Evolutionary conservation across 768 basidiomycete species (phyloP), one percentile per base, ranked within the genome.

Genomic region (Leccinum olivaceopallidum): DNA sequence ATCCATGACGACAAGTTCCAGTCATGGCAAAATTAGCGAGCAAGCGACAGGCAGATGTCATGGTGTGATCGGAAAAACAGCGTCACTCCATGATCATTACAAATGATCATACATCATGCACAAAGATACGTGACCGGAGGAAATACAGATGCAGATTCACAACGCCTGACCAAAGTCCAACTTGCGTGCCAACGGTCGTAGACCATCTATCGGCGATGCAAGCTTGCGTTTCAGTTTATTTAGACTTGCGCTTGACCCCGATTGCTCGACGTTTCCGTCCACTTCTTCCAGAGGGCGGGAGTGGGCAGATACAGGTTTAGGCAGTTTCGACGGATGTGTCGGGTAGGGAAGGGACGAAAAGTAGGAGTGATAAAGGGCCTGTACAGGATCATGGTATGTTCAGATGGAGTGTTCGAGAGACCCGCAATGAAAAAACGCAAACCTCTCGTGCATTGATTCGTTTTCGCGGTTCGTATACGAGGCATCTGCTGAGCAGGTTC

Each of bases 341-440:
- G 97, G 95, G 65, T 90, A 86, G 8, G 95, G 95, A 4, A 90
- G 78, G 12, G 90, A 85, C 47, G 84, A 84, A 79, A 98, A 98
- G 74, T 96, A 98, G 4, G 90, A 78, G 68, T 98, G 95, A 53
- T 82, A 73, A 16, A 99, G 85, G 9, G 94, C 92, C 94, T 96
- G 64, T 16, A 14, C 12, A 50, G 32, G 8, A 34, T 37, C 39
- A 32, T 16, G 5, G 7, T 10, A 13, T 39, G 34, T 39, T 61
- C 55, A 60, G 52, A 18, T 36, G 34, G 34, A 12, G 34, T 5
- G 8, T n/a, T 18, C 18, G 10, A 30, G 8, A 8, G 28, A 47
- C 36, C n/a, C 10, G 5, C 16, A 6, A 18, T 34, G 26, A 30
- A 42, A 4, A 59, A 28, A 48, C 22, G 75, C 85, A 54, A 61